Conservation (phyloP, 768 basidiomycete genomes). For the Russula lepida region DNA sequence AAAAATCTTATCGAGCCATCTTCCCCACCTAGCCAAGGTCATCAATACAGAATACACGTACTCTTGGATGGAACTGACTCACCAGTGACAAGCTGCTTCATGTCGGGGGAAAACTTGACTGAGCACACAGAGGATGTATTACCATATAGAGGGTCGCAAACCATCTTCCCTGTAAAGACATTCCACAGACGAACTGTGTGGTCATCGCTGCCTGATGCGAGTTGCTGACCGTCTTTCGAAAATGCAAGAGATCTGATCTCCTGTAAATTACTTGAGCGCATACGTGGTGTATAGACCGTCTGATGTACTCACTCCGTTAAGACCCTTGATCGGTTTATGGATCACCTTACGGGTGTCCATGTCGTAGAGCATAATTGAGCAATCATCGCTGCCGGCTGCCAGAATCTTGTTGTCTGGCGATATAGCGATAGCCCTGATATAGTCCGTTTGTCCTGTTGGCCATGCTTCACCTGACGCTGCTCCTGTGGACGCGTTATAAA, state of each 20-base stretch:
- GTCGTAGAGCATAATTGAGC: constrained; percentile 6
- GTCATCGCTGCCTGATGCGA: constrained; percentile 8
- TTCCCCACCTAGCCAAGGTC: background rate
- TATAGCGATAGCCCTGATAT: constrained; percentile 21
- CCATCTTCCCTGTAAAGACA: constrained; percentile 5
- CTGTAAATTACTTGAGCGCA: background rate
- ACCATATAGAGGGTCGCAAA: constrained; percentile 9
- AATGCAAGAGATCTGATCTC: constrained; percentile 2
- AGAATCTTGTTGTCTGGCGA: constrained; percentile 25
- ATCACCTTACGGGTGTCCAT: background rate
- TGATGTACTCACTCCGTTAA: background rate
- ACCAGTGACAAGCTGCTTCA: constrained; percentile 14
- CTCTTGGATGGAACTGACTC: background rate
- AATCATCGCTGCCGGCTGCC: constrained; percentile 12
- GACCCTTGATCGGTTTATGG: constrained; percentile 5
- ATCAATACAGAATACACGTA: background rate
- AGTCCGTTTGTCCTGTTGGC: constrained; percentile 6
- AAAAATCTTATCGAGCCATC: constrained; percentile 8
- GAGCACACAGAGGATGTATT: constrained; percentile 4
- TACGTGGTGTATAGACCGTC: background rate
- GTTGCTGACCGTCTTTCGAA: background rate
- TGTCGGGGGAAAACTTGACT: constrained; percentile 18
- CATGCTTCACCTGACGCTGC: background rate
- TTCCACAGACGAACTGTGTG: constrained; percentile 11
- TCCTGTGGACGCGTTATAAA: constrained; percentile 10